Evolutionary conservation across 768 basidiomycete genomes (phyloP), one percentile per base, ranked within the genome.

Genomic region (Cystofilobasidium ferigula): DNA sequence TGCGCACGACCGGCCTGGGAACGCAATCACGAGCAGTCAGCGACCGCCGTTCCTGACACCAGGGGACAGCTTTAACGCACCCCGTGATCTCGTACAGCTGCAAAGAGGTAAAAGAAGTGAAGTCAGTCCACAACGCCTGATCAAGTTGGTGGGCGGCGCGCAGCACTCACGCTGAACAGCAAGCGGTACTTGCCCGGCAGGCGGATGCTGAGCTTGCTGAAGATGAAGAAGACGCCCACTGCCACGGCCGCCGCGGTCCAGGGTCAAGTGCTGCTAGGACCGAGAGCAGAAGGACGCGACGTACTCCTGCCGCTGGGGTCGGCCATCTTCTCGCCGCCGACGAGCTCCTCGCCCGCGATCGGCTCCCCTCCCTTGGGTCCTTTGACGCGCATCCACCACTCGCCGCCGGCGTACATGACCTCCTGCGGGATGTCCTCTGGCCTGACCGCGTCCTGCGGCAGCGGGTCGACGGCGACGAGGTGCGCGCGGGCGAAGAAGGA

Each of bases 111-210:
- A 20, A 13, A n/a, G 45, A 3, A 5, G 45, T 5, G 9, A 40
- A 16, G 38, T 47, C 45, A 47, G 45, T 18, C 14, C 42, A 18
- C 42, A 13, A 16, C 38, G 38, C 42, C 12, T 16, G 42, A 22
- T 3, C 42, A 43, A 7, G 14, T 13, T 5, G 3, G 24, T 16
- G 28, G 48, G 28, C 8, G n/a, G n/a, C n/a, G n/a, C n/a, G 48
- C 6, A 28, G 26, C 24, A 54, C 51, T 32, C 28, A 54, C 51
- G 30, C 51, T 54, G 20, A 54, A 54, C 42, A 72, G 71, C 48
- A 76, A 60, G 43, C 75, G 61, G 65, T 75, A 77, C 9, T 73
- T 68, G 1, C 76, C 76, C 13, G 76, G 76, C 22, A 76, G 65
- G 57, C 76, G 63, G 26, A 75, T 72, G 42, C 69, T 71, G 28